Evolutionary conservation across 163 green algal genomes (phyloP).

Genomic region (Scenedesmus sp.): DNA sequence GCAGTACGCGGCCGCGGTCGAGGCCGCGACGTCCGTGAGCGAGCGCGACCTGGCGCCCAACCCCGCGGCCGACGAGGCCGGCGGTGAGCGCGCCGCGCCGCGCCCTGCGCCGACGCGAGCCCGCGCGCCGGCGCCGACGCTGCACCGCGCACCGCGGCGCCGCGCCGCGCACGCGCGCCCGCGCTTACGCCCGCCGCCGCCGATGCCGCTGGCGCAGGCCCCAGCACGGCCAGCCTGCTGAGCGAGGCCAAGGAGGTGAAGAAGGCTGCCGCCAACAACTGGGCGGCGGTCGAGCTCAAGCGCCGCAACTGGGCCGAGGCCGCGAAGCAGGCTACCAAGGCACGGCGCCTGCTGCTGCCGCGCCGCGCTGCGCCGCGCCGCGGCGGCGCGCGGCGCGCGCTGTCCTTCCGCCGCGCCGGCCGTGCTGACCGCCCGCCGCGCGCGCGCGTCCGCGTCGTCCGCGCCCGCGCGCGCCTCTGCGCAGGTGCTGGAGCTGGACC

Average conservation of each 20-base stretch:
- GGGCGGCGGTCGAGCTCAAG: conserved; percentile 88
- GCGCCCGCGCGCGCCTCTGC: too few relatives aligned
- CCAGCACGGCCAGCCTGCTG: neutral
- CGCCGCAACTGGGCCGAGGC: conserved; percentile 68
- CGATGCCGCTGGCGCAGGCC: neutral
- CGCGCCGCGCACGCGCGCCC: conserved; percentile 1
- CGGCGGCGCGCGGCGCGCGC: too few relatives aligned
- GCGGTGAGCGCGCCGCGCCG: neutral
- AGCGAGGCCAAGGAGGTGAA: conserved; percentile 70
- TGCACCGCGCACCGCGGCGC: too few relatives aligned
- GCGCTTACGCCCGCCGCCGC: neutral
- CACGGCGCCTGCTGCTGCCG: too few relatives aligned
- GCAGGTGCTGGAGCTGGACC: conserved; percentile 87
- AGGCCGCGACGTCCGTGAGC: neutral
- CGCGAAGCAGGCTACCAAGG: conserved; percentile 61
- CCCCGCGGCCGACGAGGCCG: neutral
- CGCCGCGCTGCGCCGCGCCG: too few relatives aligned
- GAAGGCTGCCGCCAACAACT: conserved; percentile 81
- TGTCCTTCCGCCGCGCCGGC: too few relatives aligned
- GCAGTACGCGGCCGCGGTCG: conserved; percentile 31
- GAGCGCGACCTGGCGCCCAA: conserved; percentile 21
- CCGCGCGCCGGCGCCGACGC: too few relatives aligned
- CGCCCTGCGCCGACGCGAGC: too few relatives aligned
- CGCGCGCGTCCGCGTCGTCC: too few relatives aligned
- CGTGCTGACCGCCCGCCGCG: too few relatives aligned